Evolutionary conservation across 1,284 basidiomycete genomes (phyloP).

Genomic region (Cystobasidium pallidum): DNA sequence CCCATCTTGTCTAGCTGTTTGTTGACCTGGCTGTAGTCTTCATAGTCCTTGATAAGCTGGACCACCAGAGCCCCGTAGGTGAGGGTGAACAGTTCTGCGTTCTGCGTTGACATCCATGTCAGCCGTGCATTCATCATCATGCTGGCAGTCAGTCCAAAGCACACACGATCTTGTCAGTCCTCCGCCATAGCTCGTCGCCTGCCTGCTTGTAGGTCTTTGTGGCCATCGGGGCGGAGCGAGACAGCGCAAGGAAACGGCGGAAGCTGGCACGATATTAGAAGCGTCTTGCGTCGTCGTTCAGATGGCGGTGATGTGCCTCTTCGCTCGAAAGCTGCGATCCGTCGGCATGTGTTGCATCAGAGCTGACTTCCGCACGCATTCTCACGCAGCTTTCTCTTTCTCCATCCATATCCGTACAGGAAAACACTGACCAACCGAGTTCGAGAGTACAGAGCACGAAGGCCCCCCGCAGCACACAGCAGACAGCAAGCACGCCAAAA

Average conservation of each 20-base stretch:
- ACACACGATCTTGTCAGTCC: conserved; percentile 45
- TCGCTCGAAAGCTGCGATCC: too few species aligned
- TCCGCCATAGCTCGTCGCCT: conserved; percentile 46
- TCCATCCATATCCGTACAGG: too few species aligned
- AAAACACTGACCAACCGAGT: too few species aligned
- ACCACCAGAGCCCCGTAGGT: conserved; percentile 98
- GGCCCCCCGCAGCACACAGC: neutral
- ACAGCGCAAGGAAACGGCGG: neutral
- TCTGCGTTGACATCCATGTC: conserved; percentile 56
- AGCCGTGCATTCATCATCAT: neutral
- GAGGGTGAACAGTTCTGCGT: conserved; percentile 93
- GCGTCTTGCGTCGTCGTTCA: neutral
- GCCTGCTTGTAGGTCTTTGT: conserved; percentile 31
- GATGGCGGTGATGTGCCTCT: neutral
- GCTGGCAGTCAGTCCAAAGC: neutral
- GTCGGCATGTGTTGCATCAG: too few species aligned
- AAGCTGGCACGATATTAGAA: neutral
- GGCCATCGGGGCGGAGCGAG: conserved; percentile 16
- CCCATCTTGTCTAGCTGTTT: conserved; percentile 73
- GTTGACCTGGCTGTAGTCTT: conserved; percentile 86
- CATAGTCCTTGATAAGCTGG: conserved; percentile 98
- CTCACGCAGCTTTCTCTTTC: too few species aligned
- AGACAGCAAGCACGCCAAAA: too few species aligned
- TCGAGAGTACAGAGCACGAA: neutral
- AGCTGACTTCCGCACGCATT: too few species aligned